Conservation (phyloP, 805 yeast genomes). For the Zygoascus tannicola region DNA sequence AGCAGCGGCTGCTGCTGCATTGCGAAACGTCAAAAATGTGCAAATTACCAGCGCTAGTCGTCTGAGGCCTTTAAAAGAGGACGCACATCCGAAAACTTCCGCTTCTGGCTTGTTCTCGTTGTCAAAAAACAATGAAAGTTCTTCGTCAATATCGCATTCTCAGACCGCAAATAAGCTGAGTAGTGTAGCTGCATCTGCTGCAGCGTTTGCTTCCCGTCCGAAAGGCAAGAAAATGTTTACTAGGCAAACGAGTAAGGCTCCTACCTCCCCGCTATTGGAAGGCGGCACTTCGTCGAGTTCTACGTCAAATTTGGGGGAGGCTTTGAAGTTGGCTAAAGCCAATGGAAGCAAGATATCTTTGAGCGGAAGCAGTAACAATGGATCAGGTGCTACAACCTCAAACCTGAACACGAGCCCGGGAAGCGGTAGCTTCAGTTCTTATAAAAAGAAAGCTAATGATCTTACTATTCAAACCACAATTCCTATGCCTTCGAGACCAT, state of each 20-base stretch:
- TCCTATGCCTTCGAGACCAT: slow-evolving; percentile 19
- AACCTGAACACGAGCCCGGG: slow-evolving; percentile 2
- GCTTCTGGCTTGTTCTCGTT: not conserved
- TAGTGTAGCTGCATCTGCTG: slow-evolving; percentile 26
- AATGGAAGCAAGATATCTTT: not conserved
- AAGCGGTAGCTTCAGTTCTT: slow-evolving; percentile 3
- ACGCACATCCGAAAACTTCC: not conserved
- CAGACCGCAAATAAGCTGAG: slow-evolving; percentile 11
- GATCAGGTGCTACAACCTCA: not conserved
- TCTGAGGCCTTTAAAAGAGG: slow-evolving; percentile 2
- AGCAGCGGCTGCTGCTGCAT: slow-evolving; percentile 22
- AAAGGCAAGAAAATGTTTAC: slow-evolving; percentile 27
- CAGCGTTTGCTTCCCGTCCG: slow-evolving; percentile 22
- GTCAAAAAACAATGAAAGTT: not conserved
- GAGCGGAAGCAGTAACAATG: not conserved
- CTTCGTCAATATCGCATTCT: not conserved
- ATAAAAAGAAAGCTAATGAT: slow-evolving; percentile 14
- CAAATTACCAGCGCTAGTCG: slow-evolving; percentile 10
- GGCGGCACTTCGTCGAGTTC: not conserved
- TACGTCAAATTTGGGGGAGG: not conserved
- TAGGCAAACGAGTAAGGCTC: slow-evolving; percentile 22
- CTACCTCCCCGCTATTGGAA: slow-evolving; percentile 1
- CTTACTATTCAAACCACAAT: slow-evolving; percentile 21
- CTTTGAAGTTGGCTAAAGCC: not conserved
- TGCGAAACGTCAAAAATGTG: slow-evolving; percentile 12